A percentile compares a stretch with the other conserved stretches of the same genome.
These are phyloP conservation scores for Schizonepeta tenuifolia DNA, from an alignment of 257 asterid genomes.

Conservation along the genomic window DNA sequence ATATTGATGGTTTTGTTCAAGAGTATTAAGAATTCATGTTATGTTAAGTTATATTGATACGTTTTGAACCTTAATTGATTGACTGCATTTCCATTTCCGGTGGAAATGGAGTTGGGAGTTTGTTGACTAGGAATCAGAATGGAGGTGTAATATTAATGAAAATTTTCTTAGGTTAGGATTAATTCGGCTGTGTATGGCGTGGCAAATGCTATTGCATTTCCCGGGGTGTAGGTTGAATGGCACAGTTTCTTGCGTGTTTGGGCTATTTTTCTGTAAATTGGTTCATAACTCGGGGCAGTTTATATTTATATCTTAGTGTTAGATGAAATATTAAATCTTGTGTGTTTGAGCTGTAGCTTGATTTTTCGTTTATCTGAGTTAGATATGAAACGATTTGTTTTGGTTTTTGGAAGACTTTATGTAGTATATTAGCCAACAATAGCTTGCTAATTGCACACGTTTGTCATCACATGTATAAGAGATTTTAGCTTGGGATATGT, in stretches of 20 bases:
- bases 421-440: not conserved
- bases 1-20: not conserved
- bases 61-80: constrained; percentile 17
- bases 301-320: not conserved
- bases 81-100: not conserved
- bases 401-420: not conserved
- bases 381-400: not conserved
- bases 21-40: not conserved
- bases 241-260: not conserved
- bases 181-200: constrained; percentile 1
- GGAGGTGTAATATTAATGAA: not conserved
- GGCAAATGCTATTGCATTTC: constrained; percentile 5
- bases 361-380: not conserved
- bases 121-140: constrained; percentile 1
- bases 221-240: not conserved
- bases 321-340: not conserved
- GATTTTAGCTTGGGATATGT: constrained; percentile 5
- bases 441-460: not conserved
- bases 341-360: not conserved
- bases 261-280: not conserved
- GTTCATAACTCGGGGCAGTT: not conserved
- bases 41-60: constrained; percentile 7
- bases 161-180: constrained; percentile 12
- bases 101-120: not conserved
- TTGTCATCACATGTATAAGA: not conserved